These are phyloP conservation scores for Diaporthe sp. DNA, from an alignment of 2,329 filamentous ascomycete species.

Conservation along the genomic window DNA sequence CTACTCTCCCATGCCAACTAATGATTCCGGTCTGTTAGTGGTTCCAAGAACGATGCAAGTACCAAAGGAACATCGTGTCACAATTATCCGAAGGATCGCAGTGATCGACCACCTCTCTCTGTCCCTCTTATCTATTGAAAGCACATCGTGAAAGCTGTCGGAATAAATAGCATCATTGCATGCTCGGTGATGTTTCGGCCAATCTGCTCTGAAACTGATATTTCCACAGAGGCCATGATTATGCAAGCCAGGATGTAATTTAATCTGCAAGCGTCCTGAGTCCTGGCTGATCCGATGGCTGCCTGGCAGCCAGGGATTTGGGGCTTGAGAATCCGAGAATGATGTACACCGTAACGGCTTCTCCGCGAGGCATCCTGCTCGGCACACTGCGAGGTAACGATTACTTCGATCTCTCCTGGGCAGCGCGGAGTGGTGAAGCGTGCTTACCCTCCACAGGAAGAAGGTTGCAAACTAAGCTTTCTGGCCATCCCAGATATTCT, in stretches of 20 bases:
- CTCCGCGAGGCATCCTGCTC: not conserved
- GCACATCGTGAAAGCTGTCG: fast-evolving
- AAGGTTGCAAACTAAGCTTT: not conserved
- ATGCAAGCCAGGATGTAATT: not conserved
- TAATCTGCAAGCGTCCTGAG: not conserved
- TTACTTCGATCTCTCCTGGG: not conserved
- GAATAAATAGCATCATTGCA: no score
- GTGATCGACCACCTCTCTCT: not conserved
- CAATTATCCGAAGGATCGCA: not conserved
- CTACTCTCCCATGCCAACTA: not conserved
- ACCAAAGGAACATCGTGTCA: not conserved
- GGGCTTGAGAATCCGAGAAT: not conserved
- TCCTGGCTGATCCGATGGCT: not conserved
- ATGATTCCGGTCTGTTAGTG: not conserved
- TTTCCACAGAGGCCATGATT: not conserved
- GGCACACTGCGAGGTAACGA: not conserved
- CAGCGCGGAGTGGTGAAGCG: not conserved
- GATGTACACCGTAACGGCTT: not conserved
- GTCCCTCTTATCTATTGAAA: not conserved
- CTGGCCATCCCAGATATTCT: not conserved
- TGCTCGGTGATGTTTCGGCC: not conserved
- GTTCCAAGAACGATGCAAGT: not conserved
- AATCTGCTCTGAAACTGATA: not conserved
- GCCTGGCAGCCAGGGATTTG: not conserved
- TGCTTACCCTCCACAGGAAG: not conserved